Conservation (phyloP, 345 rosid species). For the Rubroshorea leprosula region DNA sequence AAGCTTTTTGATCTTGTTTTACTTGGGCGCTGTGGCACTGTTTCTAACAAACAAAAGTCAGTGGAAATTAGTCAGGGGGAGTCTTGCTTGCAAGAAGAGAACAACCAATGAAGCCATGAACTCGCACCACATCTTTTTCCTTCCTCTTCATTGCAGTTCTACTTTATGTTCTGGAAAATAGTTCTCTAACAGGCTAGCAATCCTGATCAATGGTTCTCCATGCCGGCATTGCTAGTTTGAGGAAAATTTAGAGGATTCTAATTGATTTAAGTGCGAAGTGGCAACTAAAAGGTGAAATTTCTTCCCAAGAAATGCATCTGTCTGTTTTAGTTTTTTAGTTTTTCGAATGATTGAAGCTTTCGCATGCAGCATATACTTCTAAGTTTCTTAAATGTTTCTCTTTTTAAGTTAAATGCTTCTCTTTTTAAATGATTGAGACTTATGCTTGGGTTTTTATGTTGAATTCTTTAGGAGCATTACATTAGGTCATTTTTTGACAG, state of each 20-base stretch:
- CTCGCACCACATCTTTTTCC: not conserved
- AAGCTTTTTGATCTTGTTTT: slow-evolving; percentile 81
- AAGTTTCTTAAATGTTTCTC: not conserved
- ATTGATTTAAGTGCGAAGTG: not conserved
- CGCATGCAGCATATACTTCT: not conserved
- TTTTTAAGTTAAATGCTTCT: no score
- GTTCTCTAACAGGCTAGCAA: not conserved
- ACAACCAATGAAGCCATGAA: slow-evolving; percentile 1
- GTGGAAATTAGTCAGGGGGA: slow-evolving; percentile 13
- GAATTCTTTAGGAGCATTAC: no score
- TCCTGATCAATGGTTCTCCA: not conserved
- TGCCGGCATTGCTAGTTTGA: no score
- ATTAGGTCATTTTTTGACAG: no score
- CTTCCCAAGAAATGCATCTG: not conserved
- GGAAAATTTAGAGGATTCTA: not conserved
- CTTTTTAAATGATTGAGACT: not conserved
- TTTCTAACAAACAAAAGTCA: slow-evolving; percentile 23
- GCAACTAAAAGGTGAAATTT: not conserved
- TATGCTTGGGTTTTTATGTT: no score
- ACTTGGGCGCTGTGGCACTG: slow-evolving; percentile 50
- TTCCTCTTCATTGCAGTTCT: not conserved
- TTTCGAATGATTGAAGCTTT: no score
- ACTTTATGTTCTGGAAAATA: not conserved
- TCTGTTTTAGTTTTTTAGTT: no score
- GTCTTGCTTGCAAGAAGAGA: slow-evolving; percentile 23